These are phyloP conservation scores for Amanita jacksonii DNA, from an alignment of 768 basidiomycete genomes.

Conservation along the genomic window DNA sequence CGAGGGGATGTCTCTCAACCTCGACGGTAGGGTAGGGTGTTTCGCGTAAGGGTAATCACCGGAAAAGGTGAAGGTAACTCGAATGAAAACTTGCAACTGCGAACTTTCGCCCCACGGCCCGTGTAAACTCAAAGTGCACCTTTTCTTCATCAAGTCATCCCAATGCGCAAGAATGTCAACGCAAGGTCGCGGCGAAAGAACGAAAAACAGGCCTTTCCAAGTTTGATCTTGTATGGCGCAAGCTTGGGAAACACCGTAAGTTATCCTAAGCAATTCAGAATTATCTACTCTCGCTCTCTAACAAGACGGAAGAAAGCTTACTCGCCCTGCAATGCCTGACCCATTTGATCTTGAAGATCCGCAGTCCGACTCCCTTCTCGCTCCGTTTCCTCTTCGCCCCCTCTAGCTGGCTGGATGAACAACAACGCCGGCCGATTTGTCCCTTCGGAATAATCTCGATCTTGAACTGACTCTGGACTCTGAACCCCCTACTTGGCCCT, in stretches of 20 bases:
- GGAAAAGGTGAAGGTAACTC: conserved; percentile 79
- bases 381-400: conserved; percentile 30
- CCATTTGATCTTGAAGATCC: conserved; percentile 26
- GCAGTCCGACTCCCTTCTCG: conserved; percentile 30
- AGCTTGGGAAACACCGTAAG: conserved; percentile 55
- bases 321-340: conserved; percentile 66
- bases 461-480: conserved; percentile 17
- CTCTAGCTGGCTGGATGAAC: conserved; percentile 12
- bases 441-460: conserved; percentile 37
- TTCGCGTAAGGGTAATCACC: conserved; percentile 60
- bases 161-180: conserved; percentile 6
- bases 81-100: conserved; percentile 23
- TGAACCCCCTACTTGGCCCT: conserved; percentile 26
- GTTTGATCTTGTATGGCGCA: conserved; percentile 59
- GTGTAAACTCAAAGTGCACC: conserved; percentile 5
- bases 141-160: conserved; percentile 7
- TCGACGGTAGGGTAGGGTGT: conserved; percentile 64
- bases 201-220: conserved; percentile 58
- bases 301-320: conserved; percentile 15
- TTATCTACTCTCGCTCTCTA: background rate
- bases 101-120: conserved; percentile 40
- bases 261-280: conserved; percentile 3
- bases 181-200: background rate
- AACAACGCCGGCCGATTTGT: conserved; percentile 24
- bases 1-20: conserved; percentile 71